Evolutionary conservation across 2,329 filamentous ascomycete genomes (phyloP), one percentile per base, ranked within the genome.

Genomic region (Cladophialophora bantiana): DNA sequence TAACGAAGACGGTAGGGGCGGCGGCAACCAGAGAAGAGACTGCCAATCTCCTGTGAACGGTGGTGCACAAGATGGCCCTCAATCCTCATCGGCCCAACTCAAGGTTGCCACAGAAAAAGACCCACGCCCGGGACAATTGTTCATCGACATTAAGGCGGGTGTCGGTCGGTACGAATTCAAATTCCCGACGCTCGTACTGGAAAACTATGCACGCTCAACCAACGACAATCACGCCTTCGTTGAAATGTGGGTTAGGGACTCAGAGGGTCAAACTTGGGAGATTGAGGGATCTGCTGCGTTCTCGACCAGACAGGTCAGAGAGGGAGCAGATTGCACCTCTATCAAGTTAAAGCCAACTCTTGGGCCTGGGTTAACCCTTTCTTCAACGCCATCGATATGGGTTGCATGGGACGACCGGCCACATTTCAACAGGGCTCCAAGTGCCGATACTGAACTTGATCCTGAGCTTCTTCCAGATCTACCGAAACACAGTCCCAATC

Each of bases 141-240:
- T 34, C 34, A 34, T 63, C n/a, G 10, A 42, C 12, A 38, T 56
- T 15, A 45, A 20, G n/a, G 53, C 52, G 13, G 20, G 7, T 7
- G 31, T 63, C 38, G 56, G 56, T n/a, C 18, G 20, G 15, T 56
- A 42, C 36, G 13, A 32, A 20, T 18, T 63, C 52, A 32, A 35
- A 12, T 36, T 57, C 35, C 60, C 60, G 7, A 63, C n/a, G 5
- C 36, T 42, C 26, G 36, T 36, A 4, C 20, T 63, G 38, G 42
- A 35, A 18, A 32, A 34, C 26, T 60, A 55, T 3, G 31, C n/a
- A 15, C 45, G 10, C 40, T n/a, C 45, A 9, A 20, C 9, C 38
- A 13, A 10, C 13, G 18, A 20, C 18, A 18, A 45, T 18, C 2
- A 32, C 18, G 45, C 59, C 26, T 9, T 32, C n/a, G 20, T 62